Evolutionary conservation across 345 rosid species (phyloP).

Genomic region (Erysimum cheiranthoides): DNA sequence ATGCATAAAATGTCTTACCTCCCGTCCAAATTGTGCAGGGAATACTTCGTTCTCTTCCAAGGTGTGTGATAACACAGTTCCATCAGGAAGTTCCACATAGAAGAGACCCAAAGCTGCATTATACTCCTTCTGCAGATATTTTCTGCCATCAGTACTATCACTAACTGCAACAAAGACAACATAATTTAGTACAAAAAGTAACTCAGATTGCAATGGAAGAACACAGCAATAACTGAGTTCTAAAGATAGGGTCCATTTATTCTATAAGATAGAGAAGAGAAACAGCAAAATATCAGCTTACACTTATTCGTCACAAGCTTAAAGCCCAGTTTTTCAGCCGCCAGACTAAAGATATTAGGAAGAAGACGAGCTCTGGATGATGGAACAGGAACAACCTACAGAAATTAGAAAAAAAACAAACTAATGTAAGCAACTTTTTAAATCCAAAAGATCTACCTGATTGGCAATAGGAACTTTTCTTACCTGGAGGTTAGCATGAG

Average conservation of each 20-base stretch:
- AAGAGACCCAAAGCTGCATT: constrained; percentile 65
- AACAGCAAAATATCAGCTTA: constrained; percentile 48
- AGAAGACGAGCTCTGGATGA: constrained; percentile 69
- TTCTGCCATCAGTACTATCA: constrained; percentile 66
- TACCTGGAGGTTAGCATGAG: constrained; percentile 96
- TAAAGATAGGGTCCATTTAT: background rate
- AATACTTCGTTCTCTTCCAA: constrained; percentile 79
- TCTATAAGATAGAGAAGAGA: background rate
- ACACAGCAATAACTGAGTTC: background rate
- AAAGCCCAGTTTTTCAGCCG: constrained; percentile 89
- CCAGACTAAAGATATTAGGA: constrained; percentile 70
- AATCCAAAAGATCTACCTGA: background rate
- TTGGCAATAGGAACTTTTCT: constrained; percentile 19
- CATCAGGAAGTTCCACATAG: constrained; percentile 82
- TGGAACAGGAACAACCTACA: constrained; percentile 81
- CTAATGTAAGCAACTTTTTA: background rate
- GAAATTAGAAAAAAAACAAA: background rate
- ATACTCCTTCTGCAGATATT: constrained; percentile 68
- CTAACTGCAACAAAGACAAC: constrained; percentile 47
- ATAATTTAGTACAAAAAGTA: background rate
- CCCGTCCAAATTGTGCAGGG: constrained; percentile 93
- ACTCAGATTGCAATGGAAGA: constrained; percentile 5
- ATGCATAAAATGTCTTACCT: constrained; percentile 52
- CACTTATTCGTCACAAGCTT: constrained; percentile 64
- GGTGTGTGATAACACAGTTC: constrained; percentile 61